phyloP scores from a whole-genome alignment of 768 basidiomycete species.

The Xerocomellus chrysenteron region DNA sequence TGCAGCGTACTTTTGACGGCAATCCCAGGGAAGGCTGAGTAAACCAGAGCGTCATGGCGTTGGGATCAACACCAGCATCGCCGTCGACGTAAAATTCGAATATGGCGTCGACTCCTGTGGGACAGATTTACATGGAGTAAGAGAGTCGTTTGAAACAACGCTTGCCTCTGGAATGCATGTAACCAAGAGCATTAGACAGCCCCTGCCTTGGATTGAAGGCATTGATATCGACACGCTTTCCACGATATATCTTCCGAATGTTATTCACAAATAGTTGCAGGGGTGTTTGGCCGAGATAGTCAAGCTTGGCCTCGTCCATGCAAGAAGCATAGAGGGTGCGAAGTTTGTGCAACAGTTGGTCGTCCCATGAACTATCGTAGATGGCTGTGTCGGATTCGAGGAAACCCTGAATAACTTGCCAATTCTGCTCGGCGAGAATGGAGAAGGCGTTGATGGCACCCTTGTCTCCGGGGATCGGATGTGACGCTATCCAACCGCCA shows the following conservation, averaged over 20 bases:
- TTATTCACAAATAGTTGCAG: conserved; percentile 64
- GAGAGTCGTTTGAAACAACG: neutral
- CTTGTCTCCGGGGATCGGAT: conserved; percentile 88
- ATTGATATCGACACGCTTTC: conserved; percentile 44
- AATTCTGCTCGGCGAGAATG: conserved; percentile 69
- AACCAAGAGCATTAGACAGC: conserved; percentile 81
- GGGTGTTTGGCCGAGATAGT: conserved; percentile 70
- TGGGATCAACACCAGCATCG: conserved; percentile 83
- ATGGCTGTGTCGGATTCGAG: conserved; percentile 48
- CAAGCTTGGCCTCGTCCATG: conserved; percentile 72
- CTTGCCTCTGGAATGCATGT: conserved; percentile 82
- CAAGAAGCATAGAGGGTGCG: conserved; percentile 79
- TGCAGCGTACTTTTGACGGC: conserved; percentile 69
- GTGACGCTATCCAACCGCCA: conserved; percentile 81
- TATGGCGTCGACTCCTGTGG: conserved; percentile 68
- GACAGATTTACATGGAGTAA: neutral
- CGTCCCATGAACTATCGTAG: conserved; percentile 47
- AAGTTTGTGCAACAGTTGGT: conserved; percentile 60
- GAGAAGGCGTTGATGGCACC: conserved; percentile 71
- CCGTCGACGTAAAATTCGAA: conserved; percentile 87
- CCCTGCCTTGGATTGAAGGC: conserved; percentile 44
- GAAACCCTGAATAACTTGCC: conserved; percentile 71
- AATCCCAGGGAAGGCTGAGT: conserved; percentile 79
- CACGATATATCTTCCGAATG: conserved; percentile 59
- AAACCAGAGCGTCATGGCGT: conserved; percentile 83